Conservation (phyloP, 331 rosid species). For the Quercus lobata region DNA sequence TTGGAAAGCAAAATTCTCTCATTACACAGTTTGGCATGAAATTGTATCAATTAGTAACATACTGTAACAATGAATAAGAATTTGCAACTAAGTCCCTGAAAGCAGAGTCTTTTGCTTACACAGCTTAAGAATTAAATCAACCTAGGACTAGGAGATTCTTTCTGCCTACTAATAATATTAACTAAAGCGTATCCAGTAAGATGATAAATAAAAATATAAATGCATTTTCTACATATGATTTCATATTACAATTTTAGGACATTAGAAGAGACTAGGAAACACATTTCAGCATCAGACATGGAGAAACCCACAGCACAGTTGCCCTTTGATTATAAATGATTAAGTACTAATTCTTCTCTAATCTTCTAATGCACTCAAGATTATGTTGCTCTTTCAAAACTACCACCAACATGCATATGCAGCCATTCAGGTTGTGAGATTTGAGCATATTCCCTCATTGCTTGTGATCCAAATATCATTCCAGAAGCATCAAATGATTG, state of each 20-base stretch:
- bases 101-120: constrained; percentile 1
- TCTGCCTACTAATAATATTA: constrained; percentile 17
- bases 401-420: constrained; percentile 82
- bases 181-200: constrained; percentile 28
- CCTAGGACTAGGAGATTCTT: constrained; percentile 17
- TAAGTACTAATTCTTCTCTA: constrained; percentile 12
- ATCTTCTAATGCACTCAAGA: constrained; percentile 5
- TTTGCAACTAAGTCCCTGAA: neutral
- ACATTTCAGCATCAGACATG: constrained; percentile 28
- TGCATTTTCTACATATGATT: constrained; percentile 29
- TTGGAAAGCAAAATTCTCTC: no score
- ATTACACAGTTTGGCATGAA: no score
- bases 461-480: constrained; percentile 64
- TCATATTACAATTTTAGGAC: constrained; percentile 21
- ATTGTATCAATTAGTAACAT: no score
- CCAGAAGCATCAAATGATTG: constrained; percentile 69
- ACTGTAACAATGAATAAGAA: neutral
- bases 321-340: constrained; percentile 17
- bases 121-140: constrained; percentile 6
- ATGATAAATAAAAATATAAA: constrained; percentile 28
- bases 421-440: constrained; percentile 74
- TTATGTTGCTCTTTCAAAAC: constrained; percentile 62
- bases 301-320: constrained; percentile 1
- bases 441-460: constrained; percentile 48
- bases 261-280: constrained; percentile 16